Conservation (phyloP, 805 yeast species). For the Suhomyces vadensis region DNA sequence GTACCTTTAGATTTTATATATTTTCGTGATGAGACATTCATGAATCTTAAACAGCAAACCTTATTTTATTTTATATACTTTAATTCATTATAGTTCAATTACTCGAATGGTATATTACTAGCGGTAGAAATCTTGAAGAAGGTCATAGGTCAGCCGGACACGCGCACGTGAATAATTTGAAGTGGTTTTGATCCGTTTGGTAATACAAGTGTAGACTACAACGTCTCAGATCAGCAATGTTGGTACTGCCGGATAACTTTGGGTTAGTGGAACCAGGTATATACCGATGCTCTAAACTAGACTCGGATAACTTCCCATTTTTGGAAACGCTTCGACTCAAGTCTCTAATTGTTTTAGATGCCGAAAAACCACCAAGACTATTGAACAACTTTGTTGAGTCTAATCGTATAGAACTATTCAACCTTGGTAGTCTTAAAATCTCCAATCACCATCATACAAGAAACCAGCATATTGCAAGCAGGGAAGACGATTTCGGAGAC, state of each 20-base stretch:
- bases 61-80: too few relatives aligned
- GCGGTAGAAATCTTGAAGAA: too few relatives aligned
- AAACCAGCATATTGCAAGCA: constrained; percentile 29
- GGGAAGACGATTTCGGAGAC: constrained; percentile 19
- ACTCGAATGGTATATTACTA: too few relatives aligned
- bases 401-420: constrained; percentile 52
- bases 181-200: neutral
- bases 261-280: constrained; percentile 89
- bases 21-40: too few relatives aligned
- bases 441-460: constrained; percentile 35
- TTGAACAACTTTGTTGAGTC: constrained; percentile 65
- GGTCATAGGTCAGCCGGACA: too few relatives aligned
- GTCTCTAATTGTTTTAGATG: constrained; percentile 74
- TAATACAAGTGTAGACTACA: neutral
- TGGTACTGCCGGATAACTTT: constrained; percentile 90
- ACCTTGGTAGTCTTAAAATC: constrained; percentile 45
- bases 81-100: too few relatives aligned
- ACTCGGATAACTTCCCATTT: constrained; percentile 75
- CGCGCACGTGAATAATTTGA: too few relatives aligned
- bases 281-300: constrained; percentile 75
- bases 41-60: too few relatives aligned
- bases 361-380: constrained; percentile 78
- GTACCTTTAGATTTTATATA: too few relatives aligned
- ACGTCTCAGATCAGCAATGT: constrained; percentile 47
- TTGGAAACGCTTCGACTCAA: constrained; percentile 68